A percentile compares a stretch with the other conserved stretches of the same genome.
phyloP scores from a whole-genome alignment of 345 rosid species.

The Eucalyptus regnans region DNA sequence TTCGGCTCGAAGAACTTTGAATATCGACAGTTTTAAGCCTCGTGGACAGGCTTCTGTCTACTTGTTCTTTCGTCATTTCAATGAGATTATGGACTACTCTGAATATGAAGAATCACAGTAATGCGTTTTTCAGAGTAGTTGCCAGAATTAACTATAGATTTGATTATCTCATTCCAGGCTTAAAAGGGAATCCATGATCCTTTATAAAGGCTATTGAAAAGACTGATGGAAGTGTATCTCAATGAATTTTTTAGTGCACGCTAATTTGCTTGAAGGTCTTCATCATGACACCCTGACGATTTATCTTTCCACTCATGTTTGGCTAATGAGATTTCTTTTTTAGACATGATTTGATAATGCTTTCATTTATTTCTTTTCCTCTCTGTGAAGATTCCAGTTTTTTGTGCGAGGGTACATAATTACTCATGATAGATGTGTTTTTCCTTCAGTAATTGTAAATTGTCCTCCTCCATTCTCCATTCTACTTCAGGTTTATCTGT shows the following conservation, averaged over 20 bases:
- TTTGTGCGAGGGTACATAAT: background rate
- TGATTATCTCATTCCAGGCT: background rate
- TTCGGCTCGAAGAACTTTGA: background rate
- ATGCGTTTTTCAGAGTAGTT: background rate
- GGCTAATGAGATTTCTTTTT: background rate
- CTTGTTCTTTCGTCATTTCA: background rate
- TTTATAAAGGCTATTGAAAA: background rate
- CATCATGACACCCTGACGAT: background rate
- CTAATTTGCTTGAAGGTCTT: background rate
- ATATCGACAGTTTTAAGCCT: background rate
- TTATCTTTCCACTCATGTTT: background rate
- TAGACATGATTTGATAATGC: background rate
- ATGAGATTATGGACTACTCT: background rate
- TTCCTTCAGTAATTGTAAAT: background rate
- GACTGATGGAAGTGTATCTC: background rate
- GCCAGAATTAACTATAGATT: background rate
- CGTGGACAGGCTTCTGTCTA: background rate
- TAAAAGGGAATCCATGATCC: background rate
- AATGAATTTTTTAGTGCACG: background rate
- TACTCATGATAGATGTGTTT: background rate
- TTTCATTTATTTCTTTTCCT: background rate
- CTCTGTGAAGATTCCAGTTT: background rate
- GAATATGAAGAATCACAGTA: background rate
- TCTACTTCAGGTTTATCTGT: conserved; percentile 59
- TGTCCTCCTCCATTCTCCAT: background rate